These are phyloP conservation scores for Rhododendron henanense DNA, from an alignment of 148 eudicot genomes.

Conservation along the genomic window DNA sequence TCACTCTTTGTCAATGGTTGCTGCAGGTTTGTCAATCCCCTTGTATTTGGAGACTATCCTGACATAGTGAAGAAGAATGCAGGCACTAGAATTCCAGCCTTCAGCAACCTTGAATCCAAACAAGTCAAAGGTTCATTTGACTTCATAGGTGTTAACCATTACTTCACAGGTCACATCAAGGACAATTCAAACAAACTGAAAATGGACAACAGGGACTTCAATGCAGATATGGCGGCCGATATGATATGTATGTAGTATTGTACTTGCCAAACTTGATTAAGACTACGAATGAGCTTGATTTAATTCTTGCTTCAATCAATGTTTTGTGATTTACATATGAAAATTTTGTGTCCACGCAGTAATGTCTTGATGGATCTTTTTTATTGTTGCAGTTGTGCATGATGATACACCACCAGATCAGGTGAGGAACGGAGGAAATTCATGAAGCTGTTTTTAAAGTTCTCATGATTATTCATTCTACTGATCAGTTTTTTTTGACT, in stretches of 20 bases:
- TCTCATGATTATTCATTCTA: background rate
- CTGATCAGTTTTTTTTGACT: conserved; percentile 2
- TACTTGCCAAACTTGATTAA: background rate
- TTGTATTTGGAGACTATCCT: conserved; percentile 60
- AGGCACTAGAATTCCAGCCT: conserved; percentile 43
- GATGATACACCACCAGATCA: conserved; percentile 8
- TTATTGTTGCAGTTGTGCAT: background rate
- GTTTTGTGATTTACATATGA: background rate
- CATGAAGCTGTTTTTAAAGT: background rate
- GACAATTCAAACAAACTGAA: conserved; percentile 30
- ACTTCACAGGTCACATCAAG: conserved; percentile 17
- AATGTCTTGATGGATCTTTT: conserved; percentile 18
- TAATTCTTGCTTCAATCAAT: background rate
- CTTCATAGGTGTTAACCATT: conserved; percentile 63
- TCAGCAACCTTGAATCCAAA: conserved; percentile 38
- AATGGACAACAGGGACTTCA: conserved; percentile 29
- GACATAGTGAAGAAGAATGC: conserved; percentile 36
- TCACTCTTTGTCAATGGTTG: background rate
- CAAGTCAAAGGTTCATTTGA: conserved; percentile 53
- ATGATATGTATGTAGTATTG: conserved; percentile 25
- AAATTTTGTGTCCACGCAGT: conserved; percentile 8
- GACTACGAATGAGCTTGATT: background rate
- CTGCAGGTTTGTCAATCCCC: conserved; percentile 50
- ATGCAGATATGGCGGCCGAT: conserved; percentile 37
- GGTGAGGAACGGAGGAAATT: conserved; percentile 7